phyloP scores from a whole-genome alignment of 2,329 filamentous ascomycete species.

The Neonectria ditissima region DNA sequence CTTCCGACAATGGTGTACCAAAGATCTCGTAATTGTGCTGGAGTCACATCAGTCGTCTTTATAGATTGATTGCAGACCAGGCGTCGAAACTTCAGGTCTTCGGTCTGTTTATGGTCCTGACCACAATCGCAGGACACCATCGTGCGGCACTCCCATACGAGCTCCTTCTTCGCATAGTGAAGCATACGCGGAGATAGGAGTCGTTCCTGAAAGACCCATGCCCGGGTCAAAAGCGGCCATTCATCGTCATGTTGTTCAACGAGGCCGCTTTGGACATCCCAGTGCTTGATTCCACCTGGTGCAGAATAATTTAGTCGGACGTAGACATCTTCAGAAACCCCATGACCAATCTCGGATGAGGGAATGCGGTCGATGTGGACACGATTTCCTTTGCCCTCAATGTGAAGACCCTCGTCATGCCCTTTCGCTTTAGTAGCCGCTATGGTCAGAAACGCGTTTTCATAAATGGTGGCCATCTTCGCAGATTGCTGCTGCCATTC shows the following conservation, averaged over 20 bases:
- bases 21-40: slow-evolving; percentile 12
- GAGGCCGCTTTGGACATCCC: slow-evolving; percentile 9
- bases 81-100: slow-evolving; percentile 24
- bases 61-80: slow-evolving; percentile 20
- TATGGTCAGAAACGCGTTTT: slow-evolving; percentile 26
- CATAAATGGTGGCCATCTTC: slow-evolving; percentile 28
- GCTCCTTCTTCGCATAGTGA: slow-evolving; percentile 27
- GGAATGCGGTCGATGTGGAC: slow-evolving; percentile 15
- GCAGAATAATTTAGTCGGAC: slow-evolving; percentile 12
- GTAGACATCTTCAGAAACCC: slow-evolving; percentile 21
- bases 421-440: slow-evolving; percentile 26
- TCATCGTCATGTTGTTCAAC: slow-evolving; percentile 3
- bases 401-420: slow-evolving; percentile 21
- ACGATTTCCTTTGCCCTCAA: background rate
- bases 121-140: slow-evolving; percentile 26
- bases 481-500: slow-evolving; percentile 25
- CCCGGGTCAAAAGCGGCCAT: slow-evolving; percentile 30
- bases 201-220: slow-evolving; percentile 34
- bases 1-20: slow-evolving; percentile 29
- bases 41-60: slow-evolving; percentile 26
- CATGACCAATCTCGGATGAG: slow-evolving; percentile 10
- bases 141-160: slow-evolving; percentile 29
- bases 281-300: slow-evolving; percentile 15
- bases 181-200: slow-evolving; percentile 32
- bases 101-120: background rate